Evolutionary conservation across 768 basidiomycete species (phyloP), one percentile per base, ranked within the genome.

Genomic region (Suillus plorans): DNA sequence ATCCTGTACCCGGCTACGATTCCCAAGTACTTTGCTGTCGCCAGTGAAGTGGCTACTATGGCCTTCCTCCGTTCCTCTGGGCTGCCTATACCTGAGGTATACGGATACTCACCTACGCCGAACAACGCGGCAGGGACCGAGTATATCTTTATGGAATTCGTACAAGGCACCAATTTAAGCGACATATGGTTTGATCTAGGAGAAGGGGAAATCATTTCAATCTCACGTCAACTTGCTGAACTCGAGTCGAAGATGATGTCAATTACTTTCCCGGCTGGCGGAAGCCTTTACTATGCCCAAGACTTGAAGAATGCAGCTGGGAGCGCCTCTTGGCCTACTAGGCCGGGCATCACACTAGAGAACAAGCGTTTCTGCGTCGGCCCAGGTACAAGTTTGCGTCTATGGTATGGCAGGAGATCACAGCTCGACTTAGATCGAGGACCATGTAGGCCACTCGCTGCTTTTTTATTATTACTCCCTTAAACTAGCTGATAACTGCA

Each of bases 371-470:
- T 84, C 77, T 81, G 79, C 66, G 68, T 83, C 62, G 81, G 82
- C 71, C 81, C 76, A 71, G 84, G 85, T 75, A 68, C 71, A 10
- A 79, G 77, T 3, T 53, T 80, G 66, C 69, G 36, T 69, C n/a
- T 85, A 72, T 86, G 84, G 84, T 82, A 74, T 69, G 82, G 84
- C 1, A 80, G 81, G 72, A 81, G 84, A 64, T 74, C 81, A 65
- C 72, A 80, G 77, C 82, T 85, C 64, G 78, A 83, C 64, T 74
- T 84, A 60, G 69, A 81, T 63, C 71, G 85, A 65, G 83, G 84
- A 80, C 84, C 85, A 62, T 85, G 85, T 85, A 80, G 13, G 81
- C 68, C 71, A 25, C 71, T 78, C 67, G 73, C 68, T 75, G 59
- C 71, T 68, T 76, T 69, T 77, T 63, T 28, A 28, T 31, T 60